A percentile compares a stretch with the other conserved stretches of the same genome.
phyloP scores from a whole-genome alignment of 441 rosid species.

The Erodium texanum region DNA sequence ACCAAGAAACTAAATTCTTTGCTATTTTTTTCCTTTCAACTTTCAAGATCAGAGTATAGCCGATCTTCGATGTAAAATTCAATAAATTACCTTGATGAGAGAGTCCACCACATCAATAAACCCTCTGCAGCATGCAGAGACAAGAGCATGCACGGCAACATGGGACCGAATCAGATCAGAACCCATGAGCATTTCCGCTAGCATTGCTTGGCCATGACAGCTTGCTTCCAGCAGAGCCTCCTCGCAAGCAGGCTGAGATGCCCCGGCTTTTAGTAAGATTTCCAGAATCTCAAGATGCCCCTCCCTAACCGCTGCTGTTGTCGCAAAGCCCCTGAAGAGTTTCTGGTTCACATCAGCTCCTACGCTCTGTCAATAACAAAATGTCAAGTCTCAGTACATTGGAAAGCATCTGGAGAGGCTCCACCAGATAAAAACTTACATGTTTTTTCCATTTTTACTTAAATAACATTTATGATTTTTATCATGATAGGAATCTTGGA shows the following conservation, averaged over 20 bases:
- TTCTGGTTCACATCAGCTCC: constrained; percentile 97
- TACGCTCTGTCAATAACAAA: constrained; percentile 43
- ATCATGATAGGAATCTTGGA: constrained; percentile 20
- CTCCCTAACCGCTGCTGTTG: constrained; percentile 88
- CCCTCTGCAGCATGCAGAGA: constrained; percentile 78
- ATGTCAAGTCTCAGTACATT: constrained; percentile 18
- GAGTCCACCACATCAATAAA: constrained; percentile 61
- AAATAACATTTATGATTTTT: constrained; percentile 3
- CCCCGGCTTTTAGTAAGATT: constrained; percentile 82
- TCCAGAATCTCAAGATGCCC: constrained; percentile 72
- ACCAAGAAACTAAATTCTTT: background rate
- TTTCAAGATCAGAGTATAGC: background rate
- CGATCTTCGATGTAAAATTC: background rate
- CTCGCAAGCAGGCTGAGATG: constrained; percentile 88
- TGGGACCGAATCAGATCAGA: constrained; percentile 85
- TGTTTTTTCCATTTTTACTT: background rate
- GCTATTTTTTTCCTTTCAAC: background rate
- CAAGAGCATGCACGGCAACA: constrained; percentile 81
- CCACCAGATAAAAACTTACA: background rate
- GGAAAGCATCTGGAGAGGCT: constrained; percentile 10
- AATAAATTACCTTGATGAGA: constrained; percentile 48
- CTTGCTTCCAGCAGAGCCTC: constrained; percentile 82
- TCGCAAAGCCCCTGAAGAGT: constrained; percentile 82
- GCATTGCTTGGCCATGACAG: constrained; percentile 61
- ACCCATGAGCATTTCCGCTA: constrained; percentile 62